phyloP scores from a whole-genome alignment of 176 grass and related monocot genomes.

The Carex scoparia region DNA sequence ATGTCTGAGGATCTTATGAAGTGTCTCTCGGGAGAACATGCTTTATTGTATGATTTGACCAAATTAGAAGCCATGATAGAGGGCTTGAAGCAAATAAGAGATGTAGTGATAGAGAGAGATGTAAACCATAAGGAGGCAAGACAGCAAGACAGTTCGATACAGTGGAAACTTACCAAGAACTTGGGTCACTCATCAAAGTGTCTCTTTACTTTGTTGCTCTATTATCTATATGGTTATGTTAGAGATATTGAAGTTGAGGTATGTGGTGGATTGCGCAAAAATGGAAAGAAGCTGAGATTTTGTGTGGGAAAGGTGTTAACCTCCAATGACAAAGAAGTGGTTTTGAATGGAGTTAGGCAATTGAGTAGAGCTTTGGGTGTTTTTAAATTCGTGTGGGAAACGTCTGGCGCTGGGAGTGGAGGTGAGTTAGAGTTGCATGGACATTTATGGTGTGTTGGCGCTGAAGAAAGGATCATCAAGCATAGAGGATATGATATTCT shows the following conservation, averaged over 20 bases:
- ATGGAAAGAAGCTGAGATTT: slow-evolving; percentile 32
- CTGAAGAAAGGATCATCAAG: slow-evolving; percentile 43
- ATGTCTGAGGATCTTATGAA: slow-evolving; percentile 69
- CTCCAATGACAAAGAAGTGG: slow-evolving; percentile 19
- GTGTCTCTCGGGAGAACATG: slow-evolving; percentile 35
- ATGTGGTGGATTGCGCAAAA: slow-evolving; percentile 27
- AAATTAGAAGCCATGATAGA: slow-evolving; percentile 78
- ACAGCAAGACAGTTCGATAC: slow-evolving; percentile 68
- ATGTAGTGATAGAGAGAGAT: slow-evolving; percentile 53
- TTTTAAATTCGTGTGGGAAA: slow-evolving; percentile 69
- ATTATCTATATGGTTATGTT: slow-evolving; percentile 66
- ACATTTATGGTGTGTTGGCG: slow-evolving; percentile 62
- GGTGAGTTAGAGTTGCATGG: slow-evolving; percentile 55
- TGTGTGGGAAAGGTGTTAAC: slow-evolving; percentile 41
- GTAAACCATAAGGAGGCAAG: slow-evolving; percentile 64
- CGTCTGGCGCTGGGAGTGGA: slow-evolving; percentile 10
- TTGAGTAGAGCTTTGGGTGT: slow-evolving; percentile 50
- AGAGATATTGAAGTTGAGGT: slow-evolving; percentile 51
- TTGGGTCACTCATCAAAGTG: slow-evolving; percentile 69
- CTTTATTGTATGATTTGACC: slow-evolving; percentile 30
- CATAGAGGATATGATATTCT: slow-evolving; percentile 62
- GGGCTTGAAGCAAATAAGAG: slow-evolving; percentile 64
- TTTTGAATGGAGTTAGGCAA: slow-evolving; percentile 47
- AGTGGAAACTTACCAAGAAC: slow-evolving; percentile 60
- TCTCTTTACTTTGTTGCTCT: slow-evolving; percentile 72